Evolutionary conservation across 768 basidiomycete genomes (phyloP), one percentile per base, ranked within the genome.

Genomic region (Pulveroboletus sp.): DNA sequence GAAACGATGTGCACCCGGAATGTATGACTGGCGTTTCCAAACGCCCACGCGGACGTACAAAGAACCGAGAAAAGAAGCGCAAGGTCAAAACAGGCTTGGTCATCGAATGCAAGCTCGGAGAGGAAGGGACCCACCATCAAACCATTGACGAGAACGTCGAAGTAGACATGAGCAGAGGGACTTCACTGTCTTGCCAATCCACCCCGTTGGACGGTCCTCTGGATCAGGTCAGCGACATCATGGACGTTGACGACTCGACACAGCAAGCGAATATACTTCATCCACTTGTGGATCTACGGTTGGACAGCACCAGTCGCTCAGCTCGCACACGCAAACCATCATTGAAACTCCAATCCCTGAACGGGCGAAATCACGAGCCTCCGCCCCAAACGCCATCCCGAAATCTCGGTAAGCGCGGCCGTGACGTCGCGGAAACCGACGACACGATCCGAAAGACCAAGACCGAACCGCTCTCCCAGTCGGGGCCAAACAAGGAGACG

Each of bases 41-140:
- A 39, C 70, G 73, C 26, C 71, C 75, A 31, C 69, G 71, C 39
- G 76, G 80, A 57, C 74, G 73, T 43, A 72, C 74, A 43, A 81
- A 82, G 49, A 76, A 80, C 41, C 70, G 76, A 41, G 75, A 80
- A 47, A 83, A 82, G 68, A 76, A 76, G 53, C 71, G 78, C 42
- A 77, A 73, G 56, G 71, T 79, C 14, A 63, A 40, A 60, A 59
- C 53, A 43, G 70, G 60, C 43, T 29, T 59, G 46, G 67, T 69
- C n/a, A 53, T 73, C 19, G 65, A 60, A 30, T 60, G 72, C 43
- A 58, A 49, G 8, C 58, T 54, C 32, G 68, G 50, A 59, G 65
- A 54, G 40, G 59, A 55, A 39, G 66, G 56, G 29, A 57, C 68
- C 17, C 51, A 65, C 43, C 78, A 74, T 1, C 78, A 83, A 23